Base-by-base conservation (phyloP, 2,329 filamentous ascomycete species). In the Botryotinia narcissicola region DNA sequence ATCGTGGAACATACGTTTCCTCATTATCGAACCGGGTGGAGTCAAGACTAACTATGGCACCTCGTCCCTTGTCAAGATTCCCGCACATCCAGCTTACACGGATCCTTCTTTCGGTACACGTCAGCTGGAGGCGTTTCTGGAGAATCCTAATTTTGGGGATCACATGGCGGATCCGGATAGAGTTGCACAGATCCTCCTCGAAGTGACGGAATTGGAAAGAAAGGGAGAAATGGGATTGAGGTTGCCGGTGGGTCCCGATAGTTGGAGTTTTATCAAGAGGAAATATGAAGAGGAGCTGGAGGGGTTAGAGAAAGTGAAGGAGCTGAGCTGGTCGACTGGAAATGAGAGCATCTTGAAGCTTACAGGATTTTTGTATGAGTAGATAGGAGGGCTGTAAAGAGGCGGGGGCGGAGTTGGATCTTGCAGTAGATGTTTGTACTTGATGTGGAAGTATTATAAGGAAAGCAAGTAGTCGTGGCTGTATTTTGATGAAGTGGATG, bases 11-110 rank as follows among this genome's bases (percentile, higher is more conserved):
- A 83, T 85, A 75, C 82, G 81, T 44, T 77, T 84, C 0, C 81
- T 80, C 0, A 81, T 83, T 0, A 71, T 83, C 4, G 82, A 84
- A 72, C 83, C 83, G 0, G 82, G 82, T n/a, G 82, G 80, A 12
- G 82, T 84, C 42, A 80, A 78, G 68, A 84, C 83, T 0, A 81
- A 83, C 32, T 84, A 75, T 64, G 59, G 63, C 5, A 60, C 35
- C 3, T 22, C 66, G 14, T 37, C 60, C 18, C 29, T 40, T n/a
- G 29, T 72, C 51, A 20, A 46, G 59, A 29, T 32, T 14, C 67
- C 67, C 4, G 66, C 63, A 20, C 76, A 78, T 67, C 75, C 74
- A 25, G 77, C 75, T 4, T 78, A 78, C n/a, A 29, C 57, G 20
- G 75, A 76, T 4, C 68, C 75, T 3, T 80, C 81, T 54, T 78